Evolutionary conservation across 805 yeast genomes (phyloP), one percentile per base, ranked within the genome.

Genomic region (Ogataea saltuana): DNA sequence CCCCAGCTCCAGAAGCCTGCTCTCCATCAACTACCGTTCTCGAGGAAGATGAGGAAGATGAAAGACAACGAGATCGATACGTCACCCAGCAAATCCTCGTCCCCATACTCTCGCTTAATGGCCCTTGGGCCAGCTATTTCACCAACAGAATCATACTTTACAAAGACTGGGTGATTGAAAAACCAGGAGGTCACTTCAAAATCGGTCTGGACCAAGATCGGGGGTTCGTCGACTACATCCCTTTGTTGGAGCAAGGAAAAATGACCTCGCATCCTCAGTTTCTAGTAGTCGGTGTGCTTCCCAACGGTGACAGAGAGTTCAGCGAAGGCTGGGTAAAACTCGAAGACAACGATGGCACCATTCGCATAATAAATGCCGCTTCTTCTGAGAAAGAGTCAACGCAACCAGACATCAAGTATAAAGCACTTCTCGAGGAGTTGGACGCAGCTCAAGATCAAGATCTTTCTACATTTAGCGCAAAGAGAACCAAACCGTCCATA

Each of bases 11-110:
- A 6, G 37, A 39, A 25, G 42, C 19, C 23, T 13, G 32, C 12
- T 36, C 44, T 9, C 46, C 33, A 18, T 28, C 40, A 3, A n/a
- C n/a, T n/a, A n/a, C n/a, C n/a, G 16, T 19, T 12, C 13, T 28
- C 7, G 46, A 41, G n/a, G 50, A 41, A 8, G 42, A 18, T 13
- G 45, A 39, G 12, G 49, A 45, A 17, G 33, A 37, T 12, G 49
- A 32, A 9, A 45, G 36, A 16, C 41, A 41, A 5, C 33, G 41
- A 6, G 42, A 27, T 7, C 28, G 42, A n/a, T 54, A 42, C 20
- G 51, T 61, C 9, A 46, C 49, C n/a, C 66, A 63, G 43, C 55
- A 51, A 25, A 59, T 62, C 7, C 44, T 63, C n/a, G 65, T 63
- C 1, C 68, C 68, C 1, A 49, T 49, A 4, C 40, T 63, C 9